Evolutionary conservation across 2,329 filamentous ascomycete genomes (phyloP), one percentile per base, ranked within the genome.

Genomic region (Fusarium heterosporum): DNA sequence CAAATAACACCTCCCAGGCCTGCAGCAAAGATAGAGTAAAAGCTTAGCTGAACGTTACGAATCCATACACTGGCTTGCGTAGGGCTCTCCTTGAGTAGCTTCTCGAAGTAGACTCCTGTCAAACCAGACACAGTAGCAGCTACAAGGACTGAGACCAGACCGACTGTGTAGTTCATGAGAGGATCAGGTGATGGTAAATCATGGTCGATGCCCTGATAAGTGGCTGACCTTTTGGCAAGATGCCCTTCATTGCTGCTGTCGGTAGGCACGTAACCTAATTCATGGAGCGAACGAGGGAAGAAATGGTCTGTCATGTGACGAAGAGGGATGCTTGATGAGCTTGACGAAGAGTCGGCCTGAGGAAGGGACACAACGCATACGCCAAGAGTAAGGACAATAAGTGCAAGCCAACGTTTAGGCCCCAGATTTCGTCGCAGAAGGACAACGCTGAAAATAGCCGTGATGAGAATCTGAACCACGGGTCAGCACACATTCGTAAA

Each of bases 11-110:
- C 96, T 51, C 97, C 85, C 57, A 98, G 88, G 1, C 97, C 83
- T 1, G 94, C 92, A 0, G 95, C 93, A 72, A 97, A 95, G 2
- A 98, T 83, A 1, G 94, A 97, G 81, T 97, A 99, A 75, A 97
- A 92, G 1, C 93, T 94, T 25, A 99, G 83, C 78, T 99, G 96
- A 45, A 97, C 91, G 76, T 98, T 99, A 64, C 96, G 90, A 41
- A 96, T 90, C 96, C 96, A 99, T 14, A 98, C 84, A 1, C 93
- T 95, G 8, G 90, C 90, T 46, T 89, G 85, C 3, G 85, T 85
- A 1, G 87, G 85, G n/a, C 91, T 91, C 68, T 97, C 91, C 77
- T 96, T 97, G 55, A 98, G 83, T 4, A 97, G 89, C 79, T 96
- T 97, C 77, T 98, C 92, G 68, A 95, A 94, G 72, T 92, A 93